Conservation (phyloP, 2,329 filamentous ascomycete species). For the Thielaviopsis punctulata region DNA sequence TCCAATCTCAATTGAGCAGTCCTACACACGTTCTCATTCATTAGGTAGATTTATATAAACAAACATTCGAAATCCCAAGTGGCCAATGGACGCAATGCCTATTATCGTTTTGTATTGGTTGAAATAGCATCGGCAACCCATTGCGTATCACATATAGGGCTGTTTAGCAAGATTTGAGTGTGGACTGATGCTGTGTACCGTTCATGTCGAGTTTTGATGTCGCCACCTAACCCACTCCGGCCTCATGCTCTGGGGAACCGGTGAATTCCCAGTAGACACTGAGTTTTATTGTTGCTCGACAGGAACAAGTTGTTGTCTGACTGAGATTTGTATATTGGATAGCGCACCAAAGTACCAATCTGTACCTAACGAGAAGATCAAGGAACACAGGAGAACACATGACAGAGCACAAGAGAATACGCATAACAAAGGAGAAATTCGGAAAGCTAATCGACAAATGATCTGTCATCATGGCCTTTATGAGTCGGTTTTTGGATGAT, state of each 20-base stretch:
- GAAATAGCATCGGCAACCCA: not conserved
- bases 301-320: not conserved
- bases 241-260: not conserved
- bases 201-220: not conserved
- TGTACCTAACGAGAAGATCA: not conserved
- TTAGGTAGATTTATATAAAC: too few species aligned
- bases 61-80: too few species aligned
- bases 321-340: not conserved
- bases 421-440: not conserved
- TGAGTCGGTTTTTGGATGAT: not conserved
- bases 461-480: not conserved
- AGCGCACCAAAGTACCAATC: not conserved
- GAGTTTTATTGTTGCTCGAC: not conserved
- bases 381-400: not conserved
- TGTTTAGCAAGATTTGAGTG: not conserved
- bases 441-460: not conserved
- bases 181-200: not conserved
- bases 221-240: not conserved
- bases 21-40: too few species aligned
- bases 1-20: not conserved
- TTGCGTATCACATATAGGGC: not conserved
- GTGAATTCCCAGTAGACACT: slow-evolving; percentile 7
- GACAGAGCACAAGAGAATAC: not conserved
- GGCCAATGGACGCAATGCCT: not conserved
- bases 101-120: not conserved